phyloP scores from a whole-genome alignment of 805 yeast genomes.

The Maudiozyma turicensis region DNA sequence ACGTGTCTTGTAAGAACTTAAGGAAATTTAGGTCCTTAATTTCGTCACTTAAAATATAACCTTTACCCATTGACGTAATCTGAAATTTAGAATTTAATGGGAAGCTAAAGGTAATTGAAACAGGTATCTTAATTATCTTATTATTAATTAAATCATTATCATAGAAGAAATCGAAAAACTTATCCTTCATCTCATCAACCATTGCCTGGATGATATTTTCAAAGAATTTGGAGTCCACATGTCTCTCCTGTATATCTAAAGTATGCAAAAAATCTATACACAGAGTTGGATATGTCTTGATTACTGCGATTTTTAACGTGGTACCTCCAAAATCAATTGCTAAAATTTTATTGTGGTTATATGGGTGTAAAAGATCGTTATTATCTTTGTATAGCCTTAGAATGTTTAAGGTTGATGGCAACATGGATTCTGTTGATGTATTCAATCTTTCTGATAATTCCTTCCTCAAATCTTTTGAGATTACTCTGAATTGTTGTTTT shows the following conservation, averaged over 20 bases:
- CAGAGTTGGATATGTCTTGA: slow-evolving; percentile 7
- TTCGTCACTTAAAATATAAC: slow-evolving; percentile 40
- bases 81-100: slow-evolving; percentile 23
- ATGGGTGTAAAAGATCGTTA: not conserved
- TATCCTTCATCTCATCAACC: slow-evolving; percentile 8
- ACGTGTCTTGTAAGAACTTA: slow-evolving; percentile 31
- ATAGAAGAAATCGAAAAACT: slow-evolving; percentile 13
- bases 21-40: slow-evolving; percentile 35
- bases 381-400: not conserved
- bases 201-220: slow-evolving; percentile 13
- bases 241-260: slow-evolving; percentile 6
- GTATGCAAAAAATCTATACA: slow-evolving; percentile 8
- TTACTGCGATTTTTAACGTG: slow-evolving; percentile 18
- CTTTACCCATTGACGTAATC: slow-evolving; percentile 51
- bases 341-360: slow-evolving; percentile 4
- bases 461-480: slow-evolving; percentile 7
- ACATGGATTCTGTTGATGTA: slow-evolving; percentile 16
- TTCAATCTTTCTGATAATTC: slow-evolving; percentile 12
- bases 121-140: slow-evolving; percentile 7
- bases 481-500: slow-evolving; percentile 5
- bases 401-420: slow-evolving; percentile 8
- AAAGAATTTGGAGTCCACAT: slow-evolving; percentile 16
- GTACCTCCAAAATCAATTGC: slow-evolving; percentile 27
- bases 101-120: slow-evolving; percentile 29
- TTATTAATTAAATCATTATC: slow-evolving; percentile 4